Evolutionary conservation across 441 rosid species (phyloP).

Genomic region (Hura crepitans): DNA sequence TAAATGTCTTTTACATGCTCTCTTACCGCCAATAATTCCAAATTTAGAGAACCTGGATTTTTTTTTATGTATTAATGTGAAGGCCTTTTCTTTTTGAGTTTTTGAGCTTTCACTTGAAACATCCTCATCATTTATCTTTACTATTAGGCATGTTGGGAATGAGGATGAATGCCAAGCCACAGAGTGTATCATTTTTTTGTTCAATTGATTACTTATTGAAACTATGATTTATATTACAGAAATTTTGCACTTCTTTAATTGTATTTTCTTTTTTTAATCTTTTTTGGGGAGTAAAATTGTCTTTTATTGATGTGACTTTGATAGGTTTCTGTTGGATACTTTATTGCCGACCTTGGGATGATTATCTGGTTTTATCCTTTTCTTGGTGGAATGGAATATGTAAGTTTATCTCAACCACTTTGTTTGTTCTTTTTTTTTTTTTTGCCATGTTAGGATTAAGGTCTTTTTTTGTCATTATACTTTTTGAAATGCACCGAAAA

Average conservation of each 20-base stretch:
- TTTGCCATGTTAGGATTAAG: too few relatives aligned
- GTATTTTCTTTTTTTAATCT: neutral
- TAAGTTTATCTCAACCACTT: constrained; percentile 18
- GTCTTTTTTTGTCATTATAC: too few relatives aligned
- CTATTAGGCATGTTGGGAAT: neutral
- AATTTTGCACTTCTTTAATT: neutral
- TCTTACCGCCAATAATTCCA: neutral
- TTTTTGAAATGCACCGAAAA: too few relatives aligned
- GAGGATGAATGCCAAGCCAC: neutral
- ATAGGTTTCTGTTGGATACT: constrained; percentile 50
- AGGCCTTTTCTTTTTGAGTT: neutral
- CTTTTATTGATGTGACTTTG: constrained; percentile 10
- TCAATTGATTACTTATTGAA: neutral
- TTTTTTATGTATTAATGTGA: neutral
- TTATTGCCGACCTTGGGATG: constrained; percentile 44
- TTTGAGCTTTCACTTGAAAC: neutral
- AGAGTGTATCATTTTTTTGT: neutral
- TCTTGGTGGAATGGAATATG: constrained; percentile 48
- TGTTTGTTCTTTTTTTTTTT: neutral
- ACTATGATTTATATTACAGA: neutral
- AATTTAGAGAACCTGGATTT: neutral
- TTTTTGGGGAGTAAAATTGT: neutral
- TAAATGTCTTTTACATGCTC: neutral
- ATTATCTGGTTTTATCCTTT: constrained; percentile 47
- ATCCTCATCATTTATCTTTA: neutral